These are phyloP conservation scores for Persicaria tinctoria DNA, from an alignment of 148 eudicot species.

Conservation along the genomic window DNA sequence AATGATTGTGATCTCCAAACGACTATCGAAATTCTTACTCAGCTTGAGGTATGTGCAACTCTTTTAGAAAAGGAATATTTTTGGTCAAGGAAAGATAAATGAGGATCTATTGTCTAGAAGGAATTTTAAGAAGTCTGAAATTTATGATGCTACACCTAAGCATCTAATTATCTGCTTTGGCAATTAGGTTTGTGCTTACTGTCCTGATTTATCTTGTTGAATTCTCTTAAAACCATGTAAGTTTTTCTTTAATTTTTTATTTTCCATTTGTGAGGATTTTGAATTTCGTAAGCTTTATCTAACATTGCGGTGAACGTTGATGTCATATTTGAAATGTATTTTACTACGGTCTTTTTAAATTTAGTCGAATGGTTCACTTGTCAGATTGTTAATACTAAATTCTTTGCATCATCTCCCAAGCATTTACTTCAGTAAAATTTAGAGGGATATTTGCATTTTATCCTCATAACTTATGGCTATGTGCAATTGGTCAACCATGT, in stretches of 20 bases:
- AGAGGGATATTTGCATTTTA: background rate
- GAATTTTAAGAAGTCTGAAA: background rate
- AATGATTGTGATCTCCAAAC: conserved; percentile 74
- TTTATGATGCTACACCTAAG: conserved; percentile 2
- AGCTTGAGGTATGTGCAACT: conserved; percentile 70
- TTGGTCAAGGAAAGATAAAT: background rate
- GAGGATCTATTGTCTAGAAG: background rate
- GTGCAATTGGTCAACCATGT: background rate
- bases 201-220: conserved; percentile 1
- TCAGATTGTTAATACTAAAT: background rate
- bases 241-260: background rate
- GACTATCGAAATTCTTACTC: conserved; percentile 88
- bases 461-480: background rate
- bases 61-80: background rate
- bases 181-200: conserved; percentile 1
- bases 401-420: background rate
- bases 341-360: background rate
- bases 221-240: conserved; percentile 2
- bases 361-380: background rate
- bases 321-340: background rate
- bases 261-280: background rate
- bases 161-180: conserved; percentile 4
- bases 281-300: background rate
- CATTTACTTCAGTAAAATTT: background rate
- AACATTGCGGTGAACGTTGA: background rate